Evolutionary conservation across 495 filamentous ascomycete genomes (phyloP).

Genomic region (Stereocaulon alpinum): DNA sequence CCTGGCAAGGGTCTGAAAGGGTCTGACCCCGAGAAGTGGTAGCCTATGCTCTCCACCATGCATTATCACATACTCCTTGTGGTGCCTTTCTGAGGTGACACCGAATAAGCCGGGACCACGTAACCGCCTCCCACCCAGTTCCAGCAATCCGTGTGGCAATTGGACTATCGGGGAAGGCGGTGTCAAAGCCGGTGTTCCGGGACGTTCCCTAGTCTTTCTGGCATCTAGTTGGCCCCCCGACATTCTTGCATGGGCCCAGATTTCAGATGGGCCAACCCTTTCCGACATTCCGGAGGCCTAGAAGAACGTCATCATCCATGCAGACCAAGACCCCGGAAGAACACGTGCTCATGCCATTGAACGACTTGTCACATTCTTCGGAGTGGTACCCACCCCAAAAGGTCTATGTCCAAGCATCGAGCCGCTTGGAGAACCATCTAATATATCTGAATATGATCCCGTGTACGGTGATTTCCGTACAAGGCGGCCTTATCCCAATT

Average conservation of each 20-base stretch:
- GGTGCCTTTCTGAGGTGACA: background rate
- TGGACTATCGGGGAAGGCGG: background rate
- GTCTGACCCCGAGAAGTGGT: background rate
- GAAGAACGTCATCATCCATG: background rate
- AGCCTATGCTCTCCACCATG: background rate
- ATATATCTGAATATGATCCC: too few species aligned
- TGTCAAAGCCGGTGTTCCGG: background rate
- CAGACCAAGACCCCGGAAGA: background rate
- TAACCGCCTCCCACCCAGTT: background rate
- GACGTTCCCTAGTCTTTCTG: background rate
- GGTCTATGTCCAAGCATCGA: too few species aligned
- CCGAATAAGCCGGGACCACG: background rate
- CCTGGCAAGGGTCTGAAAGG: too few species aligned
- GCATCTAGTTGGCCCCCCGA: background rate
- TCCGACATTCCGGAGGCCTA: background rate
- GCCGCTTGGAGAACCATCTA: too few species aligned
- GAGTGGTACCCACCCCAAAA: too few species aligned
- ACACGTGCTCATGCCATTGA: too few species aligned
- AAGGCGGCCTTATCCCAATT: too few species aligned
- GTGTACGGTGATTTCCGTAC: too few species aligned
- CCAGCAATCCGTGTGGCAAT: background rate
- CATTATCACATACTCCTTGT: background rate
- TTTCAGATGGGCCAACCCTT: background rate
- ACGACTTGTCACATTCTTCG: too few species aligned
- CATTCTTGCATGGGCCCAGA: background rate